Base-by-base conservation (phyloP, 2,329 filamentous ascomycete genomes). In the Graphiopsis chlorocephala region DNA sequence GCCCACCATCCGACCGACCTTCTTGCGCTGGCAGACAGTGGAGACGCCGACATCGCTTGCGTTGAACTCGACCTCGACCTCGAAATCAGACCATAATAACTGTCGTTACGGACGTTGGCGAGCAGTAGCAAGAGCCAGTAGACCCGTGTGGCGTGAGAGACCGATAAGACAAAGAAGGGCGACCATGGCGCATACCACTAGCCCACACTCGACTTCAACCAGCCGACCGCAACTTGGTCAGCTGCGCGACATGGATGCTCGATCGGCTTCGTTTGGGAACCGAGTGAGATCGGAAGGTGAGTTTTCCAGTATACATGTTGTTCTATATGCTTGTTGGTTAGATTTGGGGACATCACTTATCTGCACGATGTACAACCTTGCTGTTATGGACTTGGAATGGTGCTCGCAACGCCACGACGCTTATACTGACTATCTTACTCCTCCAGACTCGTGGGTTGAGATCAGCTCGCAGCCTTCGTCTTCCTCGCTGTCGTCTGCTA, bases 381-480 rank as follows among this genome's bases (percentile, higher is more conserved):
- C 47, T 29, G 26, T 23, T 2, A 15, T 56, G 28, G 63, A 61
- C 23, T 14, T 35, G 29, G 47, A 45, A 31, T 64, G 57, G 45
- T 45, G 26, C 25, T 35, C 45, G 26, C 62, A 56, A 31, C 20
- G 17, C n/a, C 33, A 63, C 64, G 60, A 65, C 38, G 65, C 63
- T 45, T 70, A 68, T 66, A 66, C 72, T 75, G 68, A 75, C 71
- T 67, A 69, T 67, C 66, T 70, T 67, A 71, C 69, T 65, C 52
- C 61, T 3, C n/a, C 82, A 93, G 95, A 98, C 81, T 97, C 95
- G 10, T 99, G 95, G 95, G 88, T 98, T 71, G 94, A 99, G 77
- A 88, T 99, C 66, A 87, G 90, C 55, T 97, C 94, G 4, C 92
- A 95, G 72, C 93, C 94, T 8, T 97, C 94, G 0, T 96, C 94